These are phyloP conservation scores for Apophysomyces ossiformis DNA, from an alignment of 371 early-diverging fungal genomes.

Conservation along the genomic window DNA sequence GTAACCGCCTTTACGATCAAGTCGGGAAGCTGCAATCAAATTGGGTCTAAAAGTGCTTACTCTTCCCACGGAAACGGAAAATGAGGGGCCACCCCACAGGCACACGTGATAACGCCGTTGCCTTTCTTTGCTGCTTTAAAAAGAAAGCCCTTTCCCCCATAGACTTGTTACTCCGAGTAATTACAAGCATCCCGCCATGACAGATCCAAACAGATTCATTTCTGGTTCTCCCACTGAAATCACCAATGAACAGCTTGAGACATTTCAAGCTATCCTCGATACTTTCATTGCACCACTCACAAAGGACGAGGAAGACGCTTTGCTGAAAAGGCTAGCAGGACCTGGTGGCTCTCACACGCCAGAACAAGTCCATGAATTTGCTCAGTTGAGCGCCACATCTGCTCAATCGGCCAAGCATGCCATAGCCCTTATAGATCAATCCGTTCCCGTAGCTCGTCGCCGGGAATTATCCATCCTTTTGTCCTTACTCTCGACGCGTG, in stretches of 20 bases:
- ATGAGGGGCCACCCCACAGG: not conserved
- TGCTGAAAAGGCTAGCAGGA: conserved; percentile 23
- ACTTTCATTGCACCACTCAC: conserved; percentile 50
- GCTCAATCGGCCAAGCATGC: conserved; percentile 21
- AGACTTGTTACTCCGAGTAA: not conserved
- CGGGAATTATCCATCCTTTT: conserved; percentile 33
- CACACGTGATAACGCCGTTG: not conserved
- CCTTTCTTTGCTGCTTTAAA: not conserved
- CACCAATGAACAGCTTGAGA: conserved; percentile 43
- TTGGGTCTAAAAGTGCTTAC: not conserved
- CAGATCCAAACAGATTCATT: conserved; percentile 1
- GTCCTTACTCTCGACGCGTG: conserved; percentile 37
- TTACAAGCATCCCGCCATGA: not conserved
- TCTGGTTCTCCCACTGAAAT: conserved; percentile 17
- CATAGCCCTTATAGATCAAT: conserved; percentile 29
- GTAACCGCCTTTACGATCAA: conserved; percentile 3
- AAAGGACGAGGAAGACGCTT: conserved; percentile 33
- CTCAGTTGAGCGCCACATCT: conserved; percentile 3
- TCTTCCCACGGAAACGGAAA: conserved; percentile 1
- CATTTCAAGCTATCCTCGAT: conserved; percentile 47
- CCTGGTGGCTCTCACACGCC: conserved; percentile 15
- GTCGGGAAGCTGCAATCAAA: not conserved
- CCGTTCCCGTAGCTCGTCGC: conserved; percentile 42
- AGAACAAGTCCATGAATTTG: conserved; percentile 19
- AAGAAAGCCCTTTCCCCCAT: not conserved